Base-by-base conservation (phyloP, 768 basidiomycete genomes). In the Amanita pallidorosea region DNA sequence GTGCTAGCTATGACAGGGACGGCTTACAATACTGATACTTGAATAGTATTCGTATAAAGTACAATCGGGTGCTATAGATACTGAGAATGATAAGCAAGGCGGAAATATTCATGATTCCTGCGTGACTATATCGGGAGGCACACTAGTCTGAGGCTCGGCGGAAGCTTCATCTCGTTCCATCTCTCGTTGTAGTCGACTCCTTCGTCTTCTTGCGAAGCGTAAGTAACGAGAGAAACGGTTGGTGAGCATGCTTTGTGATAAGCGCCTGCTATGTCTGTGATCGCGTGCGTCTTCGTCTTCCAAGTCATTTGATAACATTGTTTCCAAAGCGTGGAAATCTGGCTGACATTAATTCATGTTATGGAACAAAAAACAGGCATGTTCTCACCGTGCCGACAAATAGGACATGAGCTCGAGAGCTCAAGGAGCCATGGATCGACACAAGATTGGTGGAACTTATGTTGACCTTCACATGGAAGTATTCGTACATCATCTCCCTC, bases 371-470 rank as follows among this genome's bases (percentile, higher is more conserved):
- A 22, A 46, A 13, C 40, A 52, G 35, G 1, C 34, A 27, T 50
- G 33, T 17, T 61, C 74, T 44, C 57, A 90, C 90, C 91, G 67
- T 93, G 85, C 57, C 94, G 76, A 65, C 94, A 96, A 25, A 96
- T 77, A 5, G 94, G 94, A 66, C 95, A 96, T 29, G 88, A 85
- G 52, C 84, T 84, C 1, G 92, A 93, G 23, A 95, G 73, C 58
- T 93, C 82, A 42, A 98, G 72, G 37, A 98, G 68, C 94, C 94
- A 95, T 31, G 85, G 89, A 65, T 95, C 93, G 51, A 95, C 92
- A 61, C 93, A 96, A 35, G 70, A 68, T 59, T 86, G 83, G 60
- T 98, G 94, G 70, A 95, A 98, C 53, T 78, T 74, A 62, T 97
- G 94, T 56, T 88, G 82, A 42, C 86, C 87, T 61, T 93, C 88